These are phyloP conservation scores for Alternaria triticimaculans DNA, from an alignment of 2,329 filamentous ascomycete genomes.

Conservation along the genomic window DNA sequence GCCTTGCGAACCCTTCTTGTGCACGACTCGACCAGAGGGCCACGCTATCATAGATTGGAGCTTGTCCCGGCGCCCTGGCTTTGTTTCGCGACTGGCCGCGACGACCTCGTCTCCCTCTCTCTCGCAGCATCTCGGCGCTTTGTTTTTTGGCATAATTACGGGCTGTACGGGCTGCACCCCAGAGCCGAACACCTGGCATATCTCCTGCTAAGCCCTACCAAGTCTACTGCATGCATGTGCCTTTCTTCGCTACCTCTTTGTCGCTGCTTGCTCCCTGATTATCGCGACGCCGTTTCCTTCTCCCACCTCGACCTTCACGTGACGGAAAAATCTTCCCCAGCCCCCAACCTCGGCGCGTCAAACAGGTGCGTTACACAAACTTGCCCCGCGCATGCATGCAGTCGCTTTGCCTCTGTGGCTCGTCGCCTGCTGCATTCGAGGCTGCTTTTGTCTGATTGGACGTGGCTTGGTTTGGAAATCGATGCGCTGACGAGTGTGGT, in stretches of 20 bases:
- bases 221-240: constrained; percentile 21
- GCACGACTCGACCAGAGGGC: constrained; percentile 21
- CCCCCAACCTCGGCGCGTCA: constrained; percentile 8
- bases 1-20: constrained; percentile 6
- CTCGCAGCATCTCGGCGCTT: constrained; percentile 4
- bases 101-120: constrained; percentile 22
- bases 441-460: constrained; percentile 28
- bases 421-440: constrained; percentile 13
- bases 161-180: constrained; percentile 15
- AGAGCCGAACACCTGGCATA: constrained; percentile 31
- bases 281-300: background rate
- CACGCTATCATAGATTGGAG: constrained; percentile 32
- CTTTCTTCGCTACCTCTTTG: constrained; percentile 17
- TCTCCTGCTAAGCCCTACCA: constrained; percentile 37
- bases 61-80: constrained; percentile 26
- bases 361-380: constrained; percentile 9
- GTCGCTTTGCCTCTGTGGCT: constrained; percentile 26
- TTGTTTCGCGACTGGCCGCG: constrained; percentile 25
- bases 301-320: constrained; percentile 9
- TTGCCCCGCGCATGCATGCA: constrained; percentile 2
- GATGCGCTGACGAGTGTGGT: constrained; percentile 40
- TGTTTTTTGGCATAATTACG: constrained; percentile 5
- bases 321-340: constrained; percentile 13
- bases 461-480: constrained; percentile 22
- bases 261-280: constrained; percentile 1